A percentile compares a stretch with the other conserved stretches of the same genome.
These are phyloP conservation scores for Rhododendron simsii DNA, from an alignment of 148 eudicot species.

Conservation along the genomic window DNA sequence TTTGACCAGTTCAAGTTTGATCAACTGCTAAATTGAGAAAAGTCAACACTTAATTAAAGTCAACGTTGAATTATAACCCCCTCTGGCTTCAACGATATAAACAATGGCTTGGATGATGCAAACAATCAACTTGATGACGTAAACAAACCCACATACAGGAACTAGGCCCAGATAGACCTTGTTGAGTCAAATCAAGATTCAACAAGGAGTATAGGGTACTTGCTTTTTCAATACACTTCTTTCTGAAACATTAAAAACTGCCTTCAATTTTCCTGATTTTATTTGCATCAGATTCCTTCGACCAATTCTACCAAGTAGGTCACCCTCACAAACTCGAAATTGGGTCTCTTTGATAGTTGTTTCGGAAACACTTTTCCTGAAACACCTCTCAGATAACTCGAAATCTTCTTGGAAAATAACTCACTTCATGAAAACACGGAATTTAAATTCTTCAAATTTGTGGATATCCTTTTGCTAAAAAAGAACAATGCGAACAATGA, in stretches of 20 bases:
- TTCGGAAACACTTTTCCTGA: neutral
- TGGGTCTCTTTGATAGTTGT: neutral
- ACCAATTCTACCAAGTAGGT: conserved; percentile 1
- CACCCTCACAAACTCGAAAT: neutral
- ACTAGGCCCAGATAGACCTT: neutral
- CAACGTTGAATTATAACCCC: neutral
- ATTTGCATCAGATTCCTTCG: neutral
- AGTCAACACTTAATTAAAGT: neutral
- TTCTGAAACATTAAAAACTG: neutral
- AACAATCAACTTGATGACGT: neutral
- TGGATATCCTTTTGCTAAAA: neutral
- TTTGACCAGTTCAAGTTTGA: neutral
- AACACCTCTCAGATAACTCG: neutral
- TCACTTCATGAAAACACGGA: neutral
- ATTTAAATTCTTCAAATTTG: neutral
- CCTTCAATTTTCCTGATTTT: neutral
- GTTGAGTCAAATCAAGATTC: neutral
- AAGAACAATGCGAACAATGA: neutral
- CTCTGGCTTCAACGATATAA: neutral
- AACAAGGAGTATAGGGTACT: neutral
- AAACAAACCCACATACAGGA: neutral
- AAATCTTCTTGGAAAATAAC: neutral
- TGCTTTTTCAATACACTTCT: neutral
- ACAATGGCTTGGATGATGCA: neutral
- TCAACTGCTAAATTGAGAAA: neutral